Percentiles rank a stretch among this genome's conserved stretches.
Conservation (phyloP, 805 yeast genomes). For the Sugiyamaella chiloensis region DNA sequence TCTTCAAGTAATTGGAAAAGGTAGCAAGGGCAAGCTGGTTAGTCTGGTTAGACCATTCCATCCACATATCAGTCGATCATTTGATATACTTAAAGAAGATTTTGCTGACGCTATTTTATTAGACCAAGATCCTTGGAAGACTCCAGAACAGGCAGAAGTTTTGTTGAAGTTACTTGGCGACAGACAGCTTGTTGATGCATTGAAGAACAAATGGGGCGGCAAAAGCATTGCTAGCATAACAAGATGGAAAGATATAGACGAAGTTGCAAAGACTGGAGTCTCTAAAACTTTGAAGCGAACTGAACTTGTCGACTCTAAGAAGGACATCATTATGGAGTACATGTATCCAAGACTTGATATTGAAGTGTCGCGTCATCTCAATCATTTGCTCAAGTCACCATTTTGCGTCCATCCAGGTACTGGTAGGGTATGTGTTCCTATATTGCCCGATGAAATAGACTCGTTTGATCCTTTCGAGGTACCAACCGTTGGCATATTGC, state of each 20-base stretch:
- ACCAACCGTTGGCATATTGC: slow-evolving; percentile 67
- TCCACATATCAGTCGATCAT: slow-evolving; percentile 74
- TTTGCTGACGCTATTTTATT: slow-evolving; percentile 65
- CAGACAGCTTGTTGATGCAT: slow-evolving; percentile 40
- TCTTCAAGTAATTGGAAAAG: slow-evolving; percentile 60
- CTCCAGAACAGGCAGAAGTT: slow-evolving; percentile 50
- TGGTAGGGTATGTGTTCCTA: slow-evolving; percentile 91
- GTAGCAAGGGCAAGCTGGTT: slow-evolving; percentile 45
- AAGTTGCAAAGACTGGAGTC: slow-evolving; percentile 41
- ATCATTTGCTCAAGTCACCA: slow-evolving; percentile 92
- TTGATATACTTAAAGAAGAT: slow-evolving; percentile 58
- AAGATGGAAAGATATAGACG: slow-evolving; percentile 74
- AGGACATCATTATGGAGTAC: slow-evolving; percentile 74
- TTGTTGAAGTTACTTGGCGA: slow-evolving; percentile 66
- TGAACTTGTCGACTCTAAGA: slow-evolving; percentile 64
- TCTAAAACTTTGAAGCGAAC: slow-evolving; percentile 40
- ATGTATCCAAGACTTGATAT: slow-evolving; percentile 91
- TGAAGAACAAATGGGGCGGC: slow-evolving; percentile 57
- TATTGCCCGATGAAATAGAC: slow-evolving; percentile 34
- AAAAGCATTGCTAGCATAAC: slow-evolving; percentile 50
- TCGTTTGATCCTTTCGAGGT: slow-evolving; percentile 77
- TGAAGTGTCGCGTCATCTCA: slow-evolving; percentile 85
- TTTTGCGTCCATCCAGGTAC: slow-evolving; percentile 97
- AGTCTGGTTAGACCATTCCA: slow-evolving; percentile 76
- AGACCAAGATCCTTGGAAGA: slow-evolving; percentile 87